A percentile compares a stretch with the other conserved stretches of the same genome.
Conservation (phyloP, 106 monocot genomes). For the Acanthochlamys bracteata region DNA sequence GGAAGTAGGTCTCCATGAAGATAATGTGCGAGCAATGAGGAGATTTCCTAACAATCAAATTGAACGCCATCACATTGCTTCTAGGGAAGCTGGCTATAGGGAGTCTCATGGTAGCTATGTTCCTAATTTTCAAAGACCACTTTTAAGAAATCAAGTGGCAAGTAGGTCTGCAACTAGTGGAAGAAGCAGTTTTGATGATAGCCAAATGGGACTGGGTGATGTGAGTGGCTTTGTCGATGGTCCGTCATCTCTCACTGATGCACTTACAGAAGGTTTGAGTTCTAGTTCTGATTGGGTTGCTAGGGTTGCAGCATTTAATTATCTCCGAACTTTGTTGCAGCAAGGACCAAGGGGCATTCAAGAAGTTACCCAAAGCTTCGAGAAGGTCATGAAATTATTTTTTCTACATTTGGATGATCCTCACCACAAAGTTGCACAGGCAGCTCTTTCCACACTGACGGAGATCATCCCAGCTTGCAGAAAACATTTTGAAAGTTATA, state of each 20-base stretch:
- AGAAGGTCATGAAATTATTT: slow-evolving; percentile 99
- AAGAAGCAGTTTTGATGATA: slow-evolving; percentile 90
- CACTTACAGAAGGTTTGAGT: slow-evolving; percentile 76
- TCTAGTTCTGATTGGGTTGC: slow-evolving; percentile 92
- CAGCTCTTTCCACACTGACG: slow-evolving; percentile 87
- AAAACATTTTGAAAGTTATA: slow-evolving; percentile 91
- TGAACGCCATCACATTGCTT: slow-evolving; percentile 46
- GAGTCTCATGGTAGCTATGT: slow-evolving; percentile 72
- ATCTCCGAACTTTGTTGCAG: slow-evolving; percentile 67
- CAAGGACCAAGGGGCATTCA: slow-evolving; percentile 85
- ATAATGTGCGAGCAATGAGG: slow-evolving; percentile 34
- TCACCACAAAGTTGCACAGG: slow-evolving; percentile 99
- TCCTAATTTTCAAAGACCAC: slow-evolving; percentile 97
- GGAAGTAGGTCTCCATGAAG: slow-evolving; percentile 36
- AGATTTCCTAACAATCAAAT: slow-evolving; percentile 33
- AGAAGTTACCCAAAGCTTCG: slow-evolving; percentile 89
- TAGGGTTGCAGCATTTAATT: slow-evolving; percentile 92
- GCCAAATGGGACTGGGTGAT: slow-evolving; percentile 50
- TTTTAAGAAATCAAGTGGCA: slow-evolving; percentile 75
- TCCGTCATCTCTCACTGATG: slow-evolving; percentile 81
- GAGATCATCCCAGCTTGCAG: slow-evolving; percentile 96
- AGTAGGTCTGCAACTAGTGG: slow-evolving; percentile 52
- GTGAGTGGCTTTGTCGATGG: slow-evolving; percentile 62
- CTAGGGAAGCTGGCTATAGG: slow-evolving; percentile 46
- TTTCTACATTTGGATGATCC: slow-evolving; percentile 98